Conservation (phyloP, 2,329 filamentous ascomycete species). For the Fusarium ramigenum region DNA sequence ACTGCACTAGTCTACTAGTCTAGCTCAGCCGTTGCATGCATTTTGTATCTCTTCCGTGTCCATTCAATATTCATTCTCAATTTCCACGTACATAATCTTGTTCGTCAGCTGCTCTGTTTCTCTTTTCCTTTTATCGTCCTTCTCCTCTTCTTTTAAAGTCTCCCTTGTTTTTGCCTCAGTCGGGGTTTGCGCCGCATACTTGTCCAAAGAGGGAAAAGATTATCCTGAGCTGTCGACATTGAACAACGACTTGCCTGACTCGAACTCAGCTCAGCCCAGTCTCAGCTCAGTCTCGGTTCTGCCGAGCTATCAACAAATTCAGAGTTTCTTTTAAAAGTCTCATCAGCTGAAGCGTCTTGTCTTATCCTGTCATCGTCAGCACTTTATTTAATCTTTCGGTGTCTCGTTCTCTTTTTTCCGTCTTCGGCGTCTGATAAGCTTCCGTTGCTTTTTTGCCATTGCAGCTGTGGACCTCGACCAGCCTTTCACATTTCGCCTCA, state of each 20-base stretch:
- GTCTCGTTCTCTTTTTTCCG: neutral
- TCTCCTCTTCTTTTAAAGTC: neutral
- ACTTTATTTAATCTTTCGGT: neutral
- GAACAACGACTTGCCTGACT: slow-evolving; percentile 21
- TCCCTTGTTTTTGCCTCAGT: neutral
- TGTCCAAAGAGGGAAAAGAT: slow-evolving; percentile 16
- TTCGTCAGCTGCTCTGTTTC: neutral
- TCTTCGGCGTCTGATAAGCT: neutral
- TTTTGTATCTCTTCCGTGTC: neutral
- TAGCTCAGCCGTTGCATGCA: neutral
- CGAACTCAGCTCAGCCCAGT: neutral
- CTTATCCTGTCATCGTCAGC: slow-evolving; percentile 13
- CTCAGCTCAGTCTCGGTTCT: neutral
- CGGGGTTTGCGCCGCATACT: slow-evolving; percentile 9
- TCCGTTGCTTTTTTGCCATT: slow-evolving; percentile 3
- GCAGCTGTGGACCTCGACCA: neutral
- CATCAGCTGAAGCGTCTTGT: slow-evolving; percentile 2
- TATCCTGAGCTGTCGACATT: slow-evolving; percentile 36
- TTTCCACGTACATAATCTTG: neutral
- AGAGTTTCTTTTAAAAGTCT: neutral
- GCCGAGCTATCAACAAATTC: slow-evolving; percentile 7
- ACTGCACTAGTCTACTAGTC: slow-evolving; percentile 3
- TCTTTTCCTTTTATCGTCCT: neutral
- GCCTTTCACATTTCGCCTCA: neutral
- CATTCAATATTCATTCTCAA: neutral